A percentile compares a stretch with the other conserved stretches of the same genome.
Evolutionary conservation across 345 rosid genomes (phyloP).

Genomic region (Raphanus raphanistrum): DNA sequence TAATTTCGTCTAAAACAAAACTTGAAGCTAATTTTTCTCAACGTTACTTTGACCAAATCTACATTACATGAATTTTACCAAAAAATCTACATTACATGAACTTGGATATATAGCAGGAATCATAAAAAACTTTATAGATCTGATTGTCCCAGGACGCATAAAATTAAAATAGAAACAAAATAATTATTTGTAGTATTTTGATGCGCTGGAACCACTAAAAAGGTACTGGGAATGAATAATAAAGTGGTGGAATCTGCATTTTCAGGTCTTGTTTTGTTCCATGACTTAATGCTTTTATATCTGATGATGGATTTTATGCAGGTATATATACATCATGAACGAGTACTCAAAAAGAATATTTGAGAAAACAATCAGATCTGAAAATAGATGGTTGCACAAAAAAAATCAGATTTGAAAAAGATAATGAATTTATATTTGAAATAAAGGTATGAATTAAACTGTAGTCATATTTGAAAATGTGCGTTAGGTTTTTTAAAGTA

Average conservation of each 20-base stretch:
- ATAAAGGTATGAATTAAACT: not conserved
- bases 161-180: not conserved
- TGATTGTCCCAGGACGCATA: constrained; percentile 12
- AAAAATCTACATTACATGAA: no score
- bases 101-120: not conserved
- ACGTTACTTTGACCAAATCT: constrained; percentile 21
- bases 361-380: no score
- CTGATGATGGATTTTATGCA: no score
- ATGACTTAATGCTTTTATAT: not conserved
- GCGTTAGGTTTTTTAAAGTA: not conserved
- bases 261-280: constrained; percentile 23
- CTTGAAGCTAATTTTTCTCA: not conserved
- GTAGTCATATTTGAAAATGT: not conserved
- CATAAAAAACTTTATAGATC: constrained; percentile 1
- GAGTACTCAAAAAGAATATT: no score
- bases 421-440: no score
- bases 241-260: constrained; percentile 25
- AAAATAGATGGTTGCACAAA: no score
- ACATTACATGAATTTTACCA: no score
- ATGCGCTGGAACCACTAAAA: constrained; percentile 3
- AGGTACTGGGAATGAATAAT: not conserved
- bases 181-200: not conserved
- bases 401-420: no score
- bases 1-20: not conserved
- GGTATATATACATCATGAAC: no score